These are phyloP conservation scores for Heimioporus retisporus DNA, from an alignment of 1,284 basidiomycete species.

Conservation along the genomic window DNA sequence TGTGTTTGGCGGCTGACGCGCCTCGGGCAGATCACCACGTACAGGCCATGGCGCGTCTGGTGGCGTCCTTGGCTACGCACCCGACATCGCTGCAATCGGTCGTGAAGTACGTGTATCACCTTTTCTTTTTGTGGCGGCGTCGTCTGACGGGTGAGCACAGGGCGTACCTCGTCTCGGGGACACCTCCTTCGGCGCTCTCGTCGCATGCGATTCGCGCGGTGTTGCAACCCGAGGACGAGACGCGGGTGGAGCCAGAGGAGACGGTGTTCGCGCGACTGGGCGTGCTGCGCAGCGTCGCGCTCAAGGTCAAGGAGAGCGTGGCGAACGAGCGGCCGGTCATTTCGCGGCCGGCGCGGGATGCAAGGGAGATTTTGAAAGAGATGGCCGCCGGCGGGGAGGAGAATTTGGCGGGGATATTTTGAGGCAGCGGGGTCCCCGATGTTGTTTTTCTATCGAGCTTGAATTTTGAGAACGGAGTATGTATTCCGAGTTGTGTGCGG, in stretches of 20 bases:
- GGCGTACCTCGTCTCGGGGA: slow-evolving; percentile 1
- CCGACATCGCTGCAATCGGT: slow-evolving; percentile 75
- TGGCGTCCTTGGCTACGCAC: slow-evolving; percentile 70
- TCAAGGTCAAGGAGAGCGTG: slow-evolving; percentile 80
- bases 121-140: neutral
- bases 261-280: slow-evolving; percentile 78
- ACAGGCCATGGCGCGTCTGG: slow-evolving; percentile 60
- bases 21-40: slow-evolving; percentile 74
- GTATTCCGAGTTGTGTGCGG: too few relatives aligned
- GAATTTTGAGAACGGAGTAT: too few relatives aligned
- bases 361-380: slow-evolving; percentile 78
- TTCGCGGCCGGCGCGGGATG: slow-evolving; percentile 87
- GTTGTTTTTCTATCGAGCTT: neutral
- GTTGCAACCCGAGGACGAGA: slow-evolving; percentile 20
- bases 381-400: slow-evolving; percentile 39
- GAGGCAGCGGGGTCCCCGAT: neutral
- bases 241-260: slow-evolving; percentile 24
- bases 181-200: slow-evolving; percentile 66
- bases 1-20: neutral
- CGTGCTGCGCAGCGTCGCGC: slow-evolving; percentile 71
- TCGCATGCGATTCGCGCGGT: slow-evolving; percentile 71
- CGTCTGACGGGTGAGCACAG: neutral
- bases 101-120: slow-evolving; percentile 64
- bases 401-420: slow-evolving; percentile 39
- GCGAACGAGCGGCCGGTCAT: slow-evolving; percentile 81